A percentile compares a stretch with the other conserved stretches of the same genome.
Evolutionary conservation across 164 flowering plant species (phyloP).

Genomic region (Aristolochia contorta): DNA sequence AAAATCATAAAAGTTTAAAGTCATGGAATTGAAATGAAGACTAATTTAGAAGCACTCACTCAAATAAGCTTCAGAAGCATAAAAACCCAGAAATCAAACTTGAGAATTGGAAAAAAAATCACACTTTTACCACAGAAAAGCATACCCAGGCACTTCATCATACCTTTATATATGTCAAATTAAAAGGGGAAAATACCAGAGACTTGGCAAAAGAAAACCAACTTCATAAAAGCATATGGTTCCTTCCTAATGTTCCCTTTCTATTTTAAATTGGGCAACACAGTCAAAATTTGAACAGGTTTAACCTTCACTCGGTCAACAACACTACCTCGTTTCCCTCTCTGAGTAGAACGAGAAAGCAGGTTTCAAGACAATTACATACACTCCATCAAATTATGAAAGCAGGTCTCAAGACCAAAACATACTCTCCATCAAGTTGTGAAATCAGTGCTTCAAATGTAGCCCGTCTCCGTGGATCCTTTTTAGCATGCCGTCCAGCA

Average conservation of each 20-base stretch:
- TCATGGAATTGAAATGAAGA: not conserved
- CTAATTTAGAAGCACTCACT: not conserved
- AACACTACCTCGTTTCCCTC: not conserved
- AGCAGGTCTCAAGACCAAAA: conserved; percentile 2
- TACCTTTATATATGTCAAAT: too few species aligned
- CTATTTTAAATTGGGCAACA: too few species aligned
- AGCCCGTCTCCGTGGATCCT: conserved; percentile 72
- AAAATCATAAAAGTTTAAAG: not conserved
- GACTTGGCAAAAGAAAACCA: too few species aligned
- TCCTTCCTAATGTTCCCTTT: too few species aligned
- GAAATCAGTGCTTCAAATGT: conserved; percentile 80
- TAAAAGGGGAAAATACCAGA: too few species aligned
- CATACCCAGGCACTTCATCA: too few species aligned
- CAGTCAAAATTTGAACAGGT: too few species aligned
- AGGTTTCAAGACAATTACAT: conserved; percentile 19
- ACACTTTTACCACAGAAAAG: too few species aligned
- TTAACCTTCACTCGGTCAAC: not conserved
- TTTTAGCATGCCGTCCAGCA: conserved; percentile 88
- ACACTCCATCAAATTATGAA: conserved; percentile 99
- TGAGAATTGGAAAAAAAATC: too few species aligned
- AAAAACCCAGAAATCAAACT: too few species aligned
- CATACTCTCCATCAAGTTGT: conserved; percentile 98
- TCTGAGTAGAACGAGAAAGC: too few species aligned
- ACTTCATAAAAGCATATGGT: too few species aligned
- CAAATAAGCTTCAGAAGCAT: not conserved